These are phyloP conservation scores for Lomentospora prolificans DNA, from an alignment of 2,329 filamentous ascomycete species.

Conservation along the genomic window DNA sequence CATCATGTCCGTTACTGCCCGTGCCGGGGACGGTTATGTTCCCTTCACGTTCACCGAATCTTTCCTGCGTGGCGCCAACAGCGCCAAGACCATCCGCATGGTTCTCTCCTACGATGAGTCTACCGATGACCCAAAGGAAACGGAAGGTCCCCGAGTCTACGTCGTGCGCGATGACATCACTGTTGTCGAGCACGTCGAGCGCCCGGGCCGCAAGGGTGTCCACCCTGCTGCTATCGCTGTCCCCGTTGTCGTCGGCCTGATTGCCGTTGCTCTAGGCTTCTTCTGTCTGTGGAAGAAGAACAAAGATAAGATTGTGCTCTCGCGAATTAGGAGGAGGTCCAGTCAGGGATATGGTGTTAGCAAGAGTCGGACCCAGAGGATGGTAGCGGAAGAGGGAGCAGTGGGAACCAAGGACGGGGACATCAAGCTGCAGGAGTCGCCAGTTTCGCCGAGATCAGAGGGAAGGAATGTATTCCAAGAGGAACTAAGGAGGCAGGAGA, in stretches of 20 bases:
- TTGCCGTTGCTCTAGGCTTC: conserved; percentile 15
- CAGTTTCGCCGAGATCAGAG: conserved; percentile 13
- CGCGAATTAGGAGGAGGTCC: conserved; percentile 9
- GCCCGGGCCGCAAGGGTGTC: neutral
- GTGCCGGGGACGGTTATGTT: conserved; percentile 20
- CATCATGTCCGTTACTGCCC: conserved; percentile 12
- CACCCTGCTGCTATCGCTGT: conserved; percentile 16
- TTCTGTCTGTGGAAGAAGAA: conserved; percentile 17
- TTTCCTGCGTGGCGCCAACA: conserved; percentile 8
- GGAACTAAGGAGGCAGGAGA: conserved; percentile 24
- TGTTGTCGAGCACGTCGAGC: neutral
- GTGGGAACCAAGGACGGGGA: conserved; percentile 12
- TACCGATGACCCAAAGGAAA: neutral
- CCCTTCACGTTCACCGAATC: conserved; percentile 14
- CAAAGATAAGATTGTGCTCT: conserved; percentile 15
- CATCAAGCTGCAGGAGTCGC: conserved; percentile 21
- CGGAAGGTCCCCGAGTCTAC: neutral
- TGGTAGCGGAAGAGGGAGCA: neutral
- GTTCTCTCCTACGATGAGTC: conserved; percentile 6
- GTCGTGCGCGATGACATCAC: conserved; percentile 4
- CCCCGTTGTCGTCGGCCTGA: conserved; percentile 17
- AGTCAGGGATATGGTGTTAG: conserved; percentile 19
- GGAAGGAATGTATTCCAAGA: conserved; percentile 26
- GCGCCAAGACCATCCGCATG: conserved; percentile 2
- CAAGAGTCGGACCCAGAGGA: conserved; percentile 16